Conservation (phyloP, 257 asterid genomes). For the Solanum arcanum region DNA sequence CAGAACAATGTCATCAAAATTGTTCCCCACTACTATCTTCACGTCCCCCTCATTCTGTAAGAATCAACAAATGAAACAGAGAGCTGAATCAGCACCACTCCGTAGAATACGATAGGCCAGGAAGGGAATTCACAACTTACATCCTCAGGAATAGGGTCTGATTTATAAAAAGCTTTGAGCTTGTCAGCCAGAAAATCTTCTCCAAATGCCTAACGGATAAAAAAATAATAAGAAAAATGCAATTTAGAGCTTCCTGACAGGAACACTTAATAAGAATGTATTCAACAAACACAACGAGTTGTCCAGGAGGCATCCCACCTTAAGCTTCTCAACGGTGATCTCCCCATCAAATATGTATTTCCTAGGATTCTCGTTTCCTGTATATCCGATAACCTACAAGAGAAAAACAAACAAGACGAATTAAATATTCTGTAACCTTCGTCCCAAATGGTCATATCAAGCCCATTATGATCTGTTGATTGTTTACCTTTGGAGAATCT, state of each 20-base stretch:
- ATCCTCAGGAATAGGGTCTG: constrained; percentile 76
- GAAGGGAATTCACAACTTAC: constrained; percentile 27
- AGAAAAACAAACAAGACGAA: neutral
- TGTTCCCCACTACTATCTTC: constrained; percentile 80
- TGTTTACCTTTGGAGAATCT: constrained; percentile 58
- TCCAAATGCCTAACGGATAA: constrained; percentile 51
- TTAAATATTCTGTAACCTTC: neutral
- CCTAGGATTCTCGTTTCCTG: constrained; percentile 49
- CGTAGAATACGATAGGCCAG: neutral
- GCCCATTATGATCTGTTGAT: neutral
- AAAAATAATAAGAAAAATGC: neutral
- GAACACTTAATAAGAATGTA: neutral
- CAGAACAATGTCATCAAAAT: constrained; percentile 85
- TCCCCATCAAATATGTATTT: constrained; percentile 54
- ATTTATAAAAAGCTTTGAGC: constrained; percentile 71
- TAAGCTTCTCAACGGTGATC: constrained; percentile 56
- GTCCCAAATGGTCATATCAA: neutral
- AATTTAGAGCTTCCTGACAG: neutral
- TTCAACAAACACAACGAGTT: neutral
- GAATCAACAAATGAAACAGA: neutral
- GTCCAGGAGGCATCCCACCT: constrained; percentile 31
- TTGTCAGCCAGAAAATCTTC: constrained; percentile 59
- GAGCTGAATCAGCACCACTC: neutral
- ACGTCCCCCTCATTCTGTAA: constrained; percentile 86
- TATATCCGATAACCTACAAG: constrained; percentile 61